Base-by-base conservation (phyloP, 345 rosid genomes). In the Balakata baccata region DNA sequence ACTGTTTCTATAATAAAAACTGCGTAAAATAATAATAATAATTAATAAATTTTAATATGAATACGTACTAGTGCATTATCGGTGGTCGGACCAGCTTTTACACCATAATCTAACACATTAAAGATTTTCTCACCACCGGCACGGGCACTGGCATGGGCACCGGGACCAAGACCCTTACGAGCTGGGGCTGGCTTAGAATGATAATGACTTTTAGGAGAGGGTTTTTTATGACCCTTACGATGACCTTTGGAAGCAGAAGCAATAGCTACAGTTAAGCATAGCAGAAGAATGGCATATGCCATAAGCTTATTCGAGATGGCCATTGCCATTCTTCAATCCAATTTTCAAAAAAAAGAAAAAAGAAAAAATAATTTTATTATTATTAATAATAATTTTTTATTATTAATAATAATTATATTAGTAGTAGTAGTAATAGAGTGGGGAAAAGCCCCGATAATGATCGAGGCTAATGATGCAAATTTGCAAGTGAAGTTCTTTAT, bases 41-140 rank as follows among this genome's bases (percentile, higher is more conserved):
- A 18, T 10, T 41, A 7, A 5, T 7, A 43, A n/a, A 16, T 43
- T 29, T 29, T 29, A 29, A 29, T 29, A 29, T 29, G 1, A 37
- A 9, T n/a, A 14, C 46, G 72, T 74, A 87, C 90, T 82, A 25
- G 13, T 1, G 83, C 68, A 67, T 63, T 73, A 64, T 85, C 88
- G 14, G 64, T 58, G 39, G 25, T 23, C 9, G 83, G 86, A 25
- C 75, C 80, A 6, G 73, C 52, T 39, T 75, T 75, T 3, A 85
- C 91, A 7, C 86, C 87, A 25, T 53, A 84, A 0, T 78, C 50
- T 34, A 77, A 11, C 17, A 87, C 86, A 50, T 84, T 75, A 71
- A 87, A 86, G 41, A 84, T 37, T 69, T 78, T 84, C 77, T 83
- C 88, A 0, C 23, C 23, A 18, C 59, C 59, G 13, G 16, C 23